Evolutionary conservation across 169 alveolate species (phyloP).

Genomic region (Miamiensis avidus): DNA sequence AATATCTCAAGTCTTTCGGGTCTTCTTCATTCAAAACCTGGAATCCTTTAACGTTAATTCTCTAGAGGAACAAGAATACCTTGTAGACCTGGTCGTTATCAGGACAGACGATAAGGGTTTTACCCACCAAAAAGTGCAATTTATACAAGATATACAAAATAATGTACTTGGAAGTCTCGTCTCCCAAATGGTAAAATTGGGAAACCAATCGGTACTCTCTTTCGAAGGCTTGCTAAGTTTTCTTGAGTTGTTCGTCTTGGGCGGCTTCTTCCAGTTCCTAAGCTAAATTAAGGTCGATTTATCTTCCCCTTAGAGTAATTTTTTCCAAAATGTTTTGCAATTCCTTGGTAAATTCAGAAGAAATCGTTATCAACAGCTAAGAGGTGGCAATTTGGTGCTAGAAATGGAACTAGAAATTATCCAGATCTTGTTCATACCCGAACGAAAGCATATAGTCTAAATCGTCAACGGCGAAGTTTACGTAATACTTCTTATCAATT

Average conservation of each 20-base stretch:
- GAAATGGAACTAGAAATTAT: slow-evolving; percentile 13
- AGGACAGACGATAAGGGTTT: slow-evolving; percentile 26
- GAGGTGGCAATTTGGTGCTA: not conserved
- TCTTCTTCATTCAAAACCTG: slow-evolving; percentile 41
- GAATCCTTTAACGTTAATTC: slow-evolving; percentile 15
- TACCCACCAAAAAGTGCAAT: slow-evolving; percentile 25
- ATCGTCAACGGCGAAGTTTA: slow-evolving; percentile 23
- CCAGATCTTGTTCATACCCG: slow-evolving; percentile 5
- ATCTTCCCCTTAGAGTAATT: not conserved
- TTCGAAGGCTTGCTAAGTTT: slow-evolving; percentile 3
- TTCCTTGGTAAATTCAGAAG: slow-evolving; percentile 3
- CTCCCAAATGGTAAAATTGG: slow-evolving; percentile 14
- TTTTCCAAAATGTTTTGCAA: not conserved
- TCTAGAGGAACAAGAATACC: slow-evolving; percentile 9
- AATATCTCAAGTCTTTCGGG: slow-evolving; percentile 41
- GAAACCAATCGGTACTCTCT: not conserved
- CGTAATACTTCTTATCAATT: slow-evolving; percentile 12
- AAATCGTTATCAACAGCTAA: not conserved
- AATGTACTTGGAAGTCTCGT: slow-evolving; percentile 25
- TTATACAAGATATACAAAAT: slow-evolving; percentile 24
- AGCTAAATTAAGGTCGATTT: not conserved
- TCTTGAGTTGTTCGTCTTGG: slow-evolving; percentile 5
- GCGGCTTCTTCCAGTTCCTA: slow-evolving; percentile 5
- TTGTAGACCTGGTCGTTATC: slow-evolving; percentile 21
- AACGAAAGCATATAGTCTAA: slow-evolving; percentile 27